Evolutionary conservation across 2,329 filamentous ascomycete species (phyloP), one percentile per base, ranked within the genome.

Genomic region (Ascochyta viciae-villosae): DNA sequence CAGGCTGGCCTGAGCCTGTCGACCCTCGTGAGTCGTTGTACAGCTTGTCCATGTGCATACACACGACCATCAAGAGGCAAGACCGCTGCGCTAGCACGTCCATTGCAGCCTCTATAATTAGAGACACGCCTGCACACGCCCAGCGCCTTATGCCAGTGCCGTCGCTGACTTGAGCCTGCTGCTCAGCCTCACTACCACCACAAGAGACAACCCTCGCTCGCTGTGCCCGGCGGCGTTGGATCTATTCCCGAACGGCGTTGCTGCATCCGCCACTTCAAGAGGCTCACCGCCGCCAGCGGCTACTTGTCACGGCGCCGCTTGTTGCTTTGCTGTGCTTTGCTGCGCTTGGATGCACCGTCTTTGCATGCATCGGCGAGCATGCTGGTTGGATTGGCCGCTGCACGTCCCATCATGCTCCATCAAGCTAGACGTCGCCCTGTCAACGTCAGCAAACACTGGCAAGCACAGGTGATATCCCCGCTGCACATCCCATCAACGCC

Each of bases 151-250:
- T 50, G 58, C 9, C 55, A 62, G 54, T 61, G 54, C 48, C 51
- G 64, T 62, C 60, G 47, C 58, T 37, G 46, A 43, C 35, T 19
- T 19, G 19, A 19, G 19, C 19, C 19, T 19, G 19, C 19, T 63
- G 60, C 61, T 67, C 67, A 71, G 67, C 67, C 67, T 68, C 66
- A 67, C 59, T 56, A 24, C 47, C 37, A 56, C 33, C 46, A 27
- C 47, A 34, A 41, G 23, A 51, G 37, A 47, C 37, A 55, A 35
- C 31, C 34, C 33, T 43, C 13, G 22, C 13, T 56, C 53, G 53
- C 53, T 39, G 35, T 48, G 53, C 43, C 53, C 47, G 53, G 23
- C 44, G 53, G 53, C 31, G 47, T 51, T 44, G 47, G 34, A 6
- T 33, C 42, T 56, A 51, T 48, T 23, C 53, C 53, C 47, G 24